Evolutionary conservation across 176 grass and related monocot genomes (phyloP).

Genomic region (Tuctoria greenei): DNA sequence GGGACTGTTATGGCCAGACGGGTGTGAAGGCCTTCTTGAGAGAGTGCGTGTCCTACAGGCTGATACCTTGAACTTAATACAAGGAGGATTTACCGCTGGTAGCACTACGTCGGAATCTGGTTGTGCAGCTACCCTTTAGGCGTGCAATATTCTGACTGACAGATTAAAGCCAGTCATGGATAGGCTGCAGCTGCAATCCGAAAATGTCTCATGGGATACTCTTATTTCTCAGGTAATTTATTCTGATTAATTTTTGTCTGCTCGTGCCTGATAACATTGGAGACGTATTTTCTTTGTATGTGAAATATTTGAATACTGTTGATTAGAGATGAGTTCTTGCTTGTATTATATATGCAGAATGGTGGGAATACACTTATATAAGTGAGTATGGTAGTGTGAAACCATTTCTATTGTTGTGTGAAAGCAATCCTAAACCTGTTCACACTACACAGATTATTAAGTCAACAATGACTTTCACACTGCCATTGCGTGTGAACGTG

Average conservation of each 20-base stretch:
- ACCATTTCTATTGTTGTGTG: too few species aligned
- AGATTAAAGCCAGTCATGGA: conserved; percentile 62
- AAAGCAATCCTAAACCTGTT: too few species aligned
- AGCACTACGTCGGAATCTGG: conserved; percentile 74
- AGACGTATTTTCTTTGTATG: background rate
- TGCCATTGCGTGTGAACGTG: too few species aligned
- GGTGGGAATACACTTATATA: too few species aligned
- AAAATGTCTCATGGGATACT: conserved; percentile 57
- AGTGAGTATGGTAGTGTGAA: too few species aligned
- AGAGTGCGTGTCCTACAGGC: conserved; percentile 67
- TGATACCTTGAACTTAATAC: conserved; percentile 71
- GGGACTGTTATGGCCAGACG: conserved; percentile 52
- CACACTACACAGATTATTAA: too few species aligned
- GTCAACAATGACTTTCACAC: too few species aligned
- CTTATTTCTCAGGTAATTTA: conserved; percentile 57
- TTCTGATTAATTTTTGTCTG: background rate
- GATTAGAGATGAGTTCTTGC: too few species aligned
- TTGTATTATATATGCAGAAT: too few species aligned
- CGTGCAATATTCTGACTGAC: conserved; percentile 52
- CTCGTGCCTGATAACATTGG: background rate
- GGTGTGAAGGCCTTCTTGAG: conserved; percentile 52
- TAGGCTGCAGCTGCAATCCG: conserved; percentile 36
- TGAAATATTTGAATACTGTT: background rate
- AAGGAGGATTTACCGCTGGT: conserved; percentile 61
- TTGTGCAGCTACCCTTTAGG: conserved; percentile 61